phyloP scores from a whole-genome alignment of 164 flowering plant genomes.

The Liriodendron chinense region DNA sequence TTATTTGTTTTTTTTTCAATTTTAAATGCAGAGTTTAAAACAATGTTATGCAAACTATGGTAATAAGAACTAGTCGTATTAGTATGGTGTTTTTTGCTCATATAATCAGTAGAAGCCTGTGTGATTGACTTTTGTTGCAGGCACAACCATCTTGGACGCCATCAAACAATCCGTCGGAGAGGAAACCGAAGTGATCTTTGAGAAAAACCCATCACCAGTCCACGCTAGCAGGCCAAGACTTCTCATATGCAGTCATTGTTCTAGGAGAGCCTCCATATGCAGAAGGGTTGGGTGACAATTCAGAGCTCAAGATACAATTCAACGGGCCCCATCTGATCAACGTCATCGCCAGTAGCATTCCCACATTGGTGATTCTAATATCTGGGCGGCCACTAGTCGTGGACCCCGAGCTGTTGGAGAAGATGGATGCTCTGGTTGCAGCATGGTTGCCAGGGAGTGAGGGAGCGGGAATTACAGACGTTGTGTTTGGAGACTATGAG shows the following conservation, averaged over 20 bases:
- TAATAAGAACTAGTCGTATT: no score
- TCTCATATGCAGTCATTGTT: slow-evolving; percentile 70
- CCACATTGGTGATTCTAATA: slow-evolving; percentile 63
- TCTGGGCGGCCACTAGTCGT: slow-evolving; percentile 78
- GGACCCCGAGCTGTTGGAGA: slow-evolving; percentile 55
- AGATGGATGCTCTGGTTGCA: slow-evolving; percentile 65
- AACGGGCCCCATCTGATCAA: slow-evolving; percentile 48
- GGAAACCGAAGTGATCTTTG: slow-evolving; percentile 52
- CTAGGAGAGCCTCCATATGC: slow-evolving; percentile 82
- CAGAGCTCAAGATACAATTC: slow-evolving; percentile 53
- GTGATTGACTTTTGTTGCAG: slow-evolving; percentile 20
- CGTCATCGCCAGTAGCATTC: slow-evolving; percentile 50
- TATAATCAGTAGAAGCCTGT: no score
- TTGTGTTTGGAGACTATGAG: slow-evolving; percentile 69
- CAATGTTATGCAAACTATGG: no score
- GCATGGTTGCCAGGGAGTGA: slow-evolving; percentile 93
- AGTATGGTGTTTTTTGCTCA: neutral
- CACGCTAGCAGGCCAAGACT: slow-evolving; percentile 39
- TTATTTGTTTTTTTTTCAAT: no score
- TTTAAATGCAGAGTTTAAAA: no score
- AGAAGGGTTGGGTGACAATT: slow-evolving; percentile 62
- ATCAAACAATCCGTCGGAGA: slow-evolving; percentile 53
- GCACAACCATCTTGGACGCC: slow-evolving; percentile 75
- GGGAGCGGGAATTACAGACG: slow-evolving; percentile 72
- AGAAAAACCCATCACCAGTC: slow-evolving; percentile 51